Base-by-base conservation (phyloP, 306 rosid genomes). In the Aeschynomene evenia region DNA sequence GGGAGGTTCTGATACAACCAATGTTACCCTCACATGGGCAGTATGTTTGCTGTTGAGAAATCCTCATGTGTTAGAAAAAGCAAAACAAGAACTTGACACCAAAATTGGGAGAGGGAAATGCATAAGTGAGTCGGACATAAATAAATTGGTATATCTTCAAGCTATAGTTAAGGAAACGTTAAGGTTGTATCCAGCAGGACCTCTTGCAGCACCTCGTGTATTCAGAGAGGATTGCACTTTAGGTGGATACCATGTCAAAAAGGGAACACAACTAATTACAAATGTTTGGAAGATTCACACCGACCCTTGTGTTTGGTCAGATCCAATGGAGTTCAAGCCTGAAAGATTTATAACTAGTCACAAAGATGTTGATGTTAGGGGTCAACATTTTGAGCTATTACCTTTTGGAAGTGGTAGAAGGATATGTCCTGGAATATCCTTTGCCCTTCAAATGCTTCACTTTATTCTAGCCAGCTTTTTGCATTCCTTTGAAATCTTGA, bases 1-100 rank as follows among this genome's bases (percentile, higher is more conserved):
- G 56, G 70, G 70, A 22, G 70, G 57, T 19, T 45, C 70, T 2
- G 57, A 65, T 1, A 65, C 70, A 29, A 65, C 57, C 56, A 48
- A 16, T 15, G 70, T 48, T 15, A 65, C 57, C 13, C 70, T 45
- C 46, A 65, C 40, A 65, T 65, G 70, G 70, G 70, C 33, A 13
- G 11, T 45, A 1, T 45, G 70, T 28, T 65, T 65, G 18, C 4
- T 65, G 18, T 6, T 65, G 37, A 65, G 31, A 28, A 45, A 65
- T 45, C 70, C 70, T 46, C 26, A 14, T 9, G 6, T 29, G 28
- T 16, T 65, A 1, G 21, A 63, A 23, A 63, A 40, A 14, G 53
- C 15, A 40, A 63, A 63, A 42, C 53, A 63, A 63, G 68, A 63
- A 24, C n/a, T 63, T 5, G 28, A 42, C 11, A 23, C 7, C 7